Conservation (phyloP, 139 green algal genomes). For the Ettlia oleoabundans region DNA sequence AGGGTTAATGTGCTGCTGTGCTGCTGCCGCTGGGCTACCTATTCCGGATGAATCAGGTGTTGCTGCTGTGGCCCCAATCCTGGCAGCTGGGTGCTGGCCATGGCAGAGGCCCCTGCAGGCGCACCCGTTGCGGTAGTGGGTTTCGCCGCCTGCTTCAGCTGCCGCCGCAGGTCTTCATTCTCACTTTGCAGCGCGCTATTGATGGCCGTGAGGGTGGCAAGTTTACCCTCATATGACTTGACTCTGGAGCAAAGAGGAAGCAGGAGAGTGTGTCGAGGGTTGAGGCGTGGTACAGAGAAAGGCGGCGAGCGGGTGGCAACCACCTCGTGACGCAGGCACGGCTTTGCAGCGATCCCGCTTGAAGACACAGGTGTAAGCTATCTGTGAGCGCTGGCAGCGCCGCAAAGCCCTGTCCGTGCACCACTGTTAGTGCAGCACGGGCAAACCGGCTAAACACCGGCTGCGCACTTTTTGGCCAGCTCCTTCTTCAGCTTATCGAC, state of each 20-base stretch:
- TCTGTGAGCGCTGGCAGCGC: too few species aligned
- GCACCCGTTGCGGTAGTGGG: constrained; percentile 24
- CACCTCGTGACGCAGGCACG: not conserved
- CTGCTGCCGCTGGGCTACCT: too few species aligned
- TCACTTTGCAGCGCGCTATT: constrained; percentile 83
- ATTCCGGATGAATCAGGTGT: too few species aligned
- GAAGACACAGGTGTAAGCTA: not conserved
- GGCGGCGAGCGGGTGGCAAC: not conserved
- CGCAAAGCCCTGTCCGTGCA: too few species aligned
- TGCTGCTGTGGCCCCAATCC: too few species aligned
- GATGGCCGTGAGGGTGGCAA: constrained; percentile 86
- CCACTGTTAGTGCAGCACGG: not conserved
- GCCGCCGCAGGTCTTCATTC: constrained; percentile 76
- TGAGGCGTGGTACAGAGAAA: not conserved
- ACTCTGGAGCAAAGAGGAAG: constrained; percentile 51
- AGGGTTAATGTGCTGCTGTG: too few species aligned
- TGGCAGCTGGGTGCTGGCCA: not conserved
- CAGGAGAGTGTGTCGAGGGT: not conserved
- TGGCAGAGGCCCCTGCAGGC: not conserved
- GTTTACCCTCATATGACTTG: constrained; percentile 84
- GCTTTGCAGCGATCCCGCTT: not conserved
- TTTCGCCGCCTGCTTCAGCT: constrained; percentile 38
- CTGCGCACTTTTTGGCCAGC: constrained; percentile 14
- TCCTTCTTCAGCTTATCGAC: constrained; percentile 27
- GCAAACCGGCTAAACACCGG: too few species aligned